A percentile compares a stretch with the other conserved stretches of the same genome.
Evolutionary conservation across 352 stramenopile genomes (phyloP).

Genomic region (Phytophthora cactorum): DNA sequence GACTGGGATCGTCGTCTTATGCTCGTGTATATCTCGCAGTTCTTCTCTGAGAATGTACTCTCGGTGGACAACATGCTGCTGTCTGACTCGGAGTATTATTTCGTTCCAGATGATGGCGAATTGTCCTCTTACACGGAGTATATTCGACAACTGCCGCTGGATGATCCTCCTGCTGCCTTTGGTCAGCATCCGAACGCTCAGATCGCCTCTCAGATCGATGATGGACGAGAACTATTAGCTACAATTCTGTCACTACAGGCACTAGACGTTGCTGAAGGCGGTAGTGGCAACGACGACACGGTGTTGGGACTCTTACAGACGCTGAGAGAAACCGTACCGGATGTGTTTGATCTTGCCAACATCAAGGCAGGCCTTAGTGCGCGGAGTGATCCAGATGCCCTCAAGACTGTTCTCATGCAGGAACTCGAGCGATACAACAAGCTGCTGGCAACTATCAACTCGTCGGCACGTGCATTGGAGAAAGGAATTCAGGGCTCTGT

Average conservation of each 20-base stretch:
- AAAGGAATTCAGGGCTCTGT: conserved; percentile 94
- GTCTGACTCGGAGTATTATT: conserved; percentile 93
- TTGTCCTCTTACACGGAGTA: conserved; percentile 90
- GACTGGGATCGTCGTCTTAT: conserved; percentile 96
- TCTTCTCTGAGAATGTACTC: conserved; percentile 92
- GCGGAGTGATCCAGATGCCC: conserved; percentile 88
- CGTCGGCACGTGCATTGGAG: conserved; percentile 86
- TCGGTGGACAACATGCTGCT: conserved; percentile 87
- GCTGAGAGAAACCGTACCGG: conserved; percentile 88
- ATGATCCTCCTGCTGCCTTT: conserved; percentile 93
- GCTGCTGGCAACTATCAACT: conserved; percentile 80
- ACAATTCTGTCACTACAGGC: conserved; percentile 93
- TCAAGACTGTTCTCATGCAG: conserved; percentile 96
- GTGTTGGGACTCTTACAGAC: conserved; percentile 84
- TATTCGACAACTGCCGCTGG: conserved; percentile 90
- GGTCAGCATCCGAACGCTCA: conserved; percentile 96
- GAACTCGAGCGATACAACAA: conserved; percentile 96
- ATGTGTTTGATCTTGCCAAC: conserved; percentile 88
- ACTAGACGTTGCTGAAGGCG: conserved; percentile 79
- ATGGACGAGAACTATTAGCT: conserved; percentile 88
- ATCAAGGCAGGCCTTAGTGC: conserved; percentile 75
- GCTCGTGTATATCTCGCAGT: conserved; percentile 96
- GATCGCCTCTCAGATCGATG: conserved; percentile 95
- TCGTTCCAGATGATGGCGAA: conserved; percentile 93
- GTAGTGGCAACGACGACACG: conserved; percentile 90